These are phyloP conservation scores for Akebia trifoliata DNA, from an alignment of 164 flowering plant species.

Conservation along the genomic window DNA sequence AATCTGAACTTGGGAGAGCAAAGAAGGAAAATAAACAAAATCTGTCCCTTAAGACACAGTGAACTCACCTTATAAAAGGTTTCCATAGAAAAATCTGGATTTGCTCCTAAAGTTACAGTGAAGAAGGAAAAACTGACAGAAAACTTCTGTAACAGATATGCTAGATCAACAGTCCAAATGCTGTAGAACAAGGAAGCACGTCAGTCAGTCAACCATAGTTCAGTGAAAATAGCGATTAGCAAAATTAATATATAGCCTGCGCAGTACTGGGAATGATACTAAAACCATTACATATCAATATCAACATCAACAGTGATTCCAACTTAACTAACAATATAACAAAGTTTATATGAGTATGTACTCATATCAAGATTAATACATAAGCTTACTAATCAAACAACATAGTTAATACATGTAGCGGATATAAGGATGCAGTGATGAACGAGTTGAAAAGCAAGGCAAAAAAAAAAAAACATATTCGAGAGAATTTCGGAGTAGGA, in stretches of 20 bases:
- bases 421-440: no score
- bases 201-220: not conserved
- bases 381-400: no score
- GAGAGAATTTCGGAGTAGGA: no score
- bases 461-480: no score
- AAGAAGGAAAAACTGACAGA: slow-evolving; percentile 77
- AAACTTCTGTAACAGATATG: slow-evolving; percentile 73
- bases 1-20: not conserved
- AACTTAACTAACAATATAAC: no score
- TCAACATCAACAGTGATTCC: no score
- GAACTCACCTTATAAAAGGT: slow-evolving; percentile 75
- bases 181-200: slow-evolving; percentile 35
- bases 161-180: slow-evolving; percentile 98
- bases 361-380: no score
- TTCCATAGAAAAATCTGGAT: slow-evolving; percentile 78
- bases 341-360: no score
- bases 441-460: no score
- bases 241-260: not conserved
- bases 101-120: slow-evolving; percentile 91
- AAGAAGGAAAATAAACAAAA: not conserved
- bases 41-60: not conserved
- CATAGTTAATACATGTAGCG: no score
- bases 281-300: no score
- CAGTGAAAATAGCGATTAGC: not conserved
- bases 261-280: not conserved